phyloP scores from a whole-genome alignment of 2,329 filamentous ascomycete genomes.

The Rutstroemia sp. region DNA sequence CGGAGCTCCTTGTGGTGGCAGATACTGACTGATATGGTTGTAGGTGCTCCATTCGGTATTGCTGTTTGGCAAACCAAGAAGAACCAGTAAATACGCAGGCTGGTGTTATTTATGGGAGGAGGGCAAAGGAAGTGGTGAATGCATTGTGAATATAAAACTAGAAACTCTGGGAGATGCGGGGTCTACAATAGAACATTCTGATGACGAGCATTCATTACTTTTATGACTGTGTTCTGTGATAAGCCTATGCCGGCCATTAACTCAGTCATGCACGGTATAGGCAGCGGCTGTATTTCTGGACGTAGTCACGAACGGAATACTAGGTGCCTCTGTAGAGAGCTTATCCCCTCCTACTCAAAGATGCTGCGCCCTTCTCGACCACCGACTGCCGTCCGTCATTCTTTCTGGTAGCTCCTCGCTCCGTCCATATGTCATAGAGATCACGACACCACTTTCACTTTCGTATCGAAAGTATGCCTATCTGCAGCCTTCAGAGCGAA shows the following conservation, averaged over 20 bases:
- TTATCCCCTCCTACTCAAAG: no score
- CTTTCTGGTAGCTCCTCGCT: neutral
- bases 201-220: conserved; percentile 3
- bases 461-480: conserved; percentile 46
- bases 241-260: neutral
- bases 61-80: conserved; percentile 37
- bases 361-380: no score
- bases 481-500: conserved; percentile 47
- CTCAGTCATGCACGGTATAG: neutral
- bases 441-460: conserved; percentile 27
- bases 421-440: neutral
- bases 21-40: conserved; percentile 15
- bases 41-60: conserved; percentile 53
- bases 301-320: no score
- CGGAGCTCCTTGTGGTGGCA: neutral
- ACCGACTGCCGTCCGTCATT: neutral
- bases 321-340: no score
- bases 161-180: conserved; percentile 10
- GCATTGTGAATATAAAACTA: conserved; percentile 14
- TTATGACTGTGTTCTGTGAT: neutral
- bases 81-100: conserved; percentile 25
- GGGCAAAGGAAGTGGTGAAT: neutral
- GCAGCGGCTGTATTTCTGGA: no score
- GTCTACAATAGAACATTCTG: conserved; percentile 6
- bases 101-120: neutral